These are phyloP conservation scores for Exophiala phaeomuriformis DNA, from an alignment of 2,329 filamentous ascomycete species.

Conservation along the genomic window DNA sequence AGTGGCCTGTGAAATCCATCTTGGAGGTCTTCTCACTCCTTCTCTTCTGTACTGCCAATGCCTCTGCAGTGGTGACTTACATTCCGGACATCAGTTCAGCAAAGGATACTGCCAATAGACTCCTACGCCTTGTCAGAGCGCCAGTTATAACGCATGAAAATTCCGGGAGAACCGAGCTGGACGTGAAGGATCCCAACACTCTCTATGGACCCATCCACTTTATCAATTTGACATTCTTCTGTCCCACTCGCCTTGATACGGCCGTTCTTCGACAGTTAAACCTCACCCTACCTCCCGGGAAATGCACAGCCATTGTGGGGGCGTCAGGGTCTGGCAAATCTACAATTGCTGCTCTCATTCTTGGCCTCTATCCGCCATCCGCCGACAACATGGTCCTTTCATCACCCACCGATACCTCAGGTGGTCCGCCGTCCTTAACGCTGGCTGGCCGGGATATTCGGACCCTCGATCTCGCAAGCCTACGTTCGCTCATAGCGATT, in stretches of 20 bases:
- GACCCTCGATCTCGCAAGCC: slow-evolving; percentile 51
- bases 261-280: slow-evolving; percentile 57
- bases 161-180: slow-evolving; percentile 40
- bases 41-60: slow-evolving; percentile 71
- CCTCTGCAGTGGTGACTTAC: slow-evolving; percentile 60
- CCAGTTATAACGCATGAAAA: slow-evolving; percentile 51
- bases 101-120: slow-evolving; percentile 61
- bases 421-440: slow-evolving; percentile 42
- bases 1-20: slow-evolving; percentile 51
- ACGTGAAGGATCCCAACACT: slow-evolving; percentile 27
- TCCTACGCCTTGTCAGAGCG: slow-evolving; percentile 60
- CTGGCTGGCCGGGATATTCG: slow-evolving; percentile 52
- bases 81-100: slow-evolving; percentile 75
- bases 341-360: slow-evolving; percentile 66
- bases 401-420: neutral
- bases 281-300: slow-evolving; percentile 56
- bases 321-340: slow-evolving; percentile 86
- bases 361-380: slow-evolving; percentile 57
- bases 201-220: slow-evolving; percentile 50
- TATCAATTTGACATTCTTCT: slow-evolving; percentile 60
- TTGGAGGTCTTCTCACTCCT: slow-evolving; percentile 73
- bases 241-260: slow-evolving; percentile 52
- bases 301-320: slow-evolving; percentile 71
- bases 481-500: slow-evolving; percentile 57
- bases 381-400: slow-evolving; percentile 15